Percentiles rank a stretch among this genome's conserved stretches.
These are phyloP conservation scores for Trichosporon ovoides DNA, from an alignment of 1,284 basidiomycete species.

Conservation along the genomic window DNA sequence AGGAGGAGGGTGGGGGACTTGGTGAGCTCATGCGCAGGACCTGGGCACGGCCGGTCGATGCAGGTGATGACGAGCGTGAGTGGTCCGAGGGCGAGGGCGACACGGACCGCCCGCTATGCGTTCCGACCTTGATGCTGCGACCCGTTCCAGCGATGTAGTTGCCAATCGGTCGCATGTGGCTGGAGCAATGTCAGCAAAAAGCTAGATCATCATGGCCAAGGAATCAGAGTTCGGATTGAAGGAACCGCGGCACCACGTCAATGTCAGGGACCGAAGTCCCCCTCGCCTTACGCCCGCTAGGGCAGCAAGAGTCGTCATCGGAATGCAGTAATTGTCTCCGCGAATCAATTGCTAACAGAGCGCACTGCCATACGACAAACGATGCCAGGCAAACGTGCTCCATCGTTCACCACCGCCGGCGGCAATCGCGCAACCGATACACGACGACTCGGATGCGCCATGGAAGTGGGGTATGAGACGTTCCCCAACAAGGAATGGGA, in stretches of 20 bases:
- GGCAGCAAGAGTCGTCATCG: no score
- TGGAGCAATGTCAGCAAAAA: neutral
- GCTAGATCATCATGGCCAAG: no score
- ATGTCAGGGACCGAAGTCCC: no score
- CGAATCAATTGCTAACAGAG: no score
- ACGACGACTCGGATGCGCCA: neutral
- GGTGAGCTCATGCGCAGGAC: neutral
- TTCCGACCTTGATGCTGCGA: neutral
- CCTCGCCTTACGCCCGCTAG: no score
- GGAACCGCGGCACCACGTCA: no score
- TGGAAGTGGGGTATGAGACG: neutral
- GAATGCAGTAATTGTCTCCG: no score
- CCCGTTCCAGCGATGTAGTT: slow-evolving; percentile 8
- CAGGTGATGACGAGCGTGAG: neutral
- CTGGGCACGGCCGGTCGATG: neutral
- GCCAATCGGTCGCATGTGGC: slow-evolving; percentile 14
- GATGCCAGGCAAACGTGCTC: no score
- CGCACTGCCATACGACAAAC: no score
- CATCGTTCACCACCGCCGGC: no score
- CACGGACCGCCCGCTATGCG: neutral
- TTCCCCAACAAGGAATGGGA: neutral
- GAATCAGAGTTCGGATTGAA: no score
- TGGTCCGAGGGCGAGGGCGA: neutral
- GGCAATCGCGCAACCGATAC: no score
- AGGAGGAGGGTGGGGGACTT: neutral